A percentile compares a stretch with the other conserved stretches of the same genome.
Evolutionary conservation across 1,284 basidiomycete genomes (phyloP).

Genomic region (Neotropicomus parvogracilis): DNA sequence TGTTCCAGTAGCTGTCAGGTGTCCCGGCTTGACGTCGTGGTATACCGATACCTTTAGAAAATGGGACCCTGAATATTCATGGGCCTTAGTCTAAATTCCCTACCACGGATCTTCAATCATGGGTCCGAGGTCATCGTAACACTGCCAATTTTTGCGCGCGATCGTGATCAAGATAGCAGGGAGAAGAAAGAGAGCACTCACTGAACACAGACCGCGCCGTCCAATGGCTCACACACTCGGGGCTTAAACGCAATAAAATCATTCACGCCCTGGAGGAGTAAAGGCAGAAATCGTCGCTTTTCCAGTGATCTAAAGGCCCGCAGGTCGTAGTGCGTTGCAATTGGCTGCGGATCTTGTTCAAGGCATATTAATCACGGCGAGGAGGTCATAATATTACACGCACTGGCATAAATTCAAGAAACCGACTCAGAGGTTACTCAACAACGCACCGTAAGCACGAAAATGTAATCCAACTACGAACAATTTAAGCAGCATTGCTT

Average conservation of each 20-base stretch:
- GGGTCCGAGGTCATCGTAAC: constrained; percentile 40
- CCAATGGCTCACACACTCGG: constrained; percentile 40
- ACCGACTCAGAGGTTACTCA: too few species aligned
- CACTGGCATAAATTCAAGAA: too few species aligned
- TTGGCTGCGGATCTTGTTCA: too few species aligned
- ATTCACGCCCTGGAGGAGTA: constrained; percentile 27
- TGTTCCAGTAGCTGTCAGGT: constrained; percentile 39
- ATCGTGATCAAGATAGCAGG: neutral
- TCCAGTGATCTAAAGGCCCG: too few species aligned
- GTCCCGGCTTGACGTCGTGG: neutral
- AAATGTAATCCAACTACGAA: too few species aligned
- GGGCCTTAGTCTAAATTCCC: constrained; percentile 41
- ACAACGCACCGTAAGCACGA: too few species aligned
- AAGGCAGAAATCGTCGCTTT: constrained; percentile 32
- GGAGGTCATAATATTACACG: too few species aligned
- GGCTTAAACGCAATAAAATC: constrained; percentile 36
- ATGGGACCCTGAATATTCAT: constrained; percentile 39
- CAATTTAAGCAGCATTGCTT: too few species aligned
- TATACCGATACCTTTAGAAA: constrained; percentile 41
- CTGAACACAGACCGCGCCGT: constrained; percentile 45
- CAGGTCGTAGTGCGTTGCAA: too few species aligned
- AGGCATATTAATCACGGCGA: too few species aligned
- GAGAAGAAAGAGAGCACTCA: constrained; percentile 19
- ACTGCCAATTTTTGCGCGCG: constrained; percentile 22
- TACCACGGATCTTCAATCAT: constrained; percentile 45